Evolutionary conservation across 2,329 filamentous ascomycete species (phyloP).

Genomic region (Colletotrichum cuscutae): DNA sequence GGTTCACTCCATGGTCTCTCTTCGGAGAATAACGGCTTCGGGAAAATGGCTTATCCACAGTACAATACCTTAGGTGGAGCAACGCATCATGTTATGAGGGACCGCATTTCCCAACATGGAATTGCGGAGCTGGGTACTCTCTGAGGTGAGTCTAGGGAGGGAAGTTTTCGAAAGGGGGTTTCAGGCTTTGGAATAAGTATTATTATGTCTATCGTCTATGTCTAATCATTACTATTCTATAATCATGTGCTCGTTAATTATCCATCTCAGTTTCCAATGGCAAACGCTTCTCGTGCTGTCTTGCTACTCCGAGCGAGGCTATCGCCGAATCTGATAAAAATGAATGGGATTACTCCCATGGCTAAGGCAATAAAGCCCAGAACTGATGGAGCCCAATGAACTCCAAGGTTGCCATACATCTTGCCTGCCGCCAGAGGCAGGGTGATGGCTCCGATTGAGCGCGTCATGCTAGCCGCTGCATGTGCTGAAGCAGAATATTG

Average conservation of each 20-base stretch:
- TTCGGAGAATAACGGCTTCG: too few relatives aligned
- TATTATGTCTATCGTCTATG: neutral
- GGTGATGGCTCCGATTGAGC: slow-evolving; percentile 45
- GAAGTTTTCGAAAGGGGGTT: too few relatives aligned
- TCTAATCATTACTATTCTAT: neutral
- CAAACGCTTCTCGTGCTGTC: slow-evolving; percentile 21
- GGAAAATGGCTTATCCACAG: too few relatives aligned
- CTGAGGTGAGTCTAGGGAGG: too few relatives aligned
- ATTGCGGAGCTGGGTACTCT: too few relatives aligned
- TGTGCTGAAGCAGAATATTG: slow-evolving; percentile 48
- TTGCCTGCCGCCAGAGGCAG: slow-evolving; percentile 45
- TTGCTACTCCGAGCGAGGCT: slow-evolving; percentile 41
- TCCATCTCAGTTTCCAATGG: neutral
- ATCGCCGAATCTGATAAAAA: slow-evolving; percentile 46
- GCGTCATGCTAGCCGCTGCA: slow-evolving; percentile 45
- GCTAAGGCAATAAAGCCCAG: slow-evolving; percentile 43
- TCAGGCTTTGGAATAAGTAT: neutral
- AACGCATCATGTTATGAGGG: too few relatives aligned
- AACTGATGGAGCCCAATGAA: slow-evolving; percentile 49
- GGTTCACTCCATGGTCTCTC: too few relatives aligned
- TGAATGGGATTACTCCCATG: slow-evolving; percentile 46
- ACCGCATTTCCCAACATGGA: too few relatives aligned
- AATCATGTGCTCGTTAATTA: neutral
- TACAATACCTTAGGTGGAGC: too few relatives aligned
- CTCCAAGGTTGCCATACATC: slow-evolving; percentile 45